Evolutionary conservation across 345 rosid genomes (phyloP), one percentile per base, ranked within the genome.

Genomic region (Cardamine chenopodiifolia): DNA sequence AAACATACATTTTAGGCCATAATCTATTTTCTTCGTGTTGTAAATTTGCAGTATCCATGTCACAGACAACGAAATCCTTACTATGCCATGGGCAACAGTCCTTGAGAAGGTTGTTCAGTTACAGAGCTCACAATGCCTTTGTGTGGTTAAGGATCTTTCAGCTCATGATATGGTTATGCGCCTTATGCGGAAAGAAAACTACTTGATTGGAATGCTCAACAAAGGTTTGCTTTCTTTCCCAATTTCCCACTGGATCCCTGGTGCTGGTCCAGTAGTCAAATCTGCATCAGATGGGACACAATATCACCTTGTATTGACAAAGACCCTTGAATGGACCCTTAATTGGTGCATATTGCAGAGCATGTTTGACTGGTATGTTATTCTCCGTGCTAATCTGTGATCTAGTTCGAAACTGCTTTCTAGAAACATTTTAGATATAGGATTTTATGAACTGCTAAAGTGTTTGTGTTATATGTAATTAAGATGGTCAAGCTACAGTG

Each of bases 271-370:
- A n/a, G 77, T 72, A 55, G 89, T 88, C 66, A 89, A 82, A 83
- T 76, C 66, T 67, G 80, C 82, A 50, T 66, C 87, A 57, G 82
- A 83, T 79, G 93, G 87, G 57, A 66, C 72, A 52, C 82, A 73
- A 35, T 79, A 85, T 76, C 86, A 86, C 67, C 79, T 86, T 35
- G 87, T 93, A 25, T 81, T 96, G 60, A 89, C 98, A 52, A 96
- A 96, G 86, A 89, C 97, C 75, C 92, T 96, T 57, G 97, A 92
- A 61, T 96, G 99, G 99, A 92, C 93, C 65, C 84, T 96, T 56
- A 96, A 89, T 84, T 96, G 98, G 98, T 96, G 98, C 81, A 89
- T 96, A 79, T 79, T 96, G 80, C 98, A 96, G 85, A 90, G 95
- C 90, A 92, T 96, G 99, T 92, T 96, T 87, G 98, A 96, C 69